Evolutionary conservation across 2,329 filamentous ascomycete genomes (phyloP).

Genomic region (Pseudogymnoascus sp.): DNA sequence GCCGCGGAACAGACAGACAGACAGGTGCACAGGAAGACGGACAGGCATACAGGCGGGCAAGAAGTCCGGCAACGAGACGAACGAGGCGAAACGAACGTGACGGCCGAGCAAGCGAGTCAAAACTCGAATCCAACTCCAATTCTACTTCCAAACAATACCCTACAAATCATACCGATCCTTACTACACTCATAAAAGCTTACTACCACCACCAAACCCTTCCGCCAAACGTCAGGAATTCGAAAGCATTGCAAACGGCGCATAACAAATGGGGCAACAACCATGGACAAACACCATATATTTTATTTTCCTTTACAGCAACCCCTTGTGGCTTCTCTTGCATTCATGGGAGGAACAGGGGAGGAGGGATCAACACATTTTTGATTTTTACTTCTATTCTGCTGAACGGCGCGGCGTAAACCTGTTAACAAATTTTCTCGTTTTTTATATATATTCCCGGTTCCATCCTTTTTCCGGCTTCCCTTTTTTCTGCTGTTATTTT

Average conservation of each 20-base stretch:
- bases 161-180: slow-evolving; percentile 2
- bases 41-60: background rate
- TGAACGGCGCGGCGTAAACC: background rate
- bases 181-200: background rate
- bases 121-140: slow-evolving; percentile 1
- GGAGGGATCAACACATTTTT: background rate
- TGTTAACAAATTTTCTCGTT: background rate
- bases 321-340: background rate
- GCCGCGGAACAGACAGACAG: slow-evolving; percentile 6
- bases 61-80: background rate
- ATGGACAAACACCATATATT: background rate
- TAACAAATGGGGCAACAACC: background rate
- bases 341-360: background rate
- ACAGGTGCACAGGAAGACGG: background rate
- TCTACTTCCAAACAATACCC: background rate
- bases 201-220: background rate
- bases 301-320: background rate
- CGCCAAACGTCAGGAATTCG: background rate
- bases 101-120: background rate
- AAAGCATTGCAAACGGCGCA: slow-evolving; percentile 6
- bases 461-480: background rate
- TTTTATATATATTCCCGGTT: background rate
- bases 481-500: background rate
- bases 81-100: slow-evolving; percentile 2
- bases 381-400: background rate